Evolutionary conservation across 1,284 basidiomycete genomes (phyloP), one percentile per base, ranked within the genome.

Genomic region (Ceratobasidium sp.): DNA sequence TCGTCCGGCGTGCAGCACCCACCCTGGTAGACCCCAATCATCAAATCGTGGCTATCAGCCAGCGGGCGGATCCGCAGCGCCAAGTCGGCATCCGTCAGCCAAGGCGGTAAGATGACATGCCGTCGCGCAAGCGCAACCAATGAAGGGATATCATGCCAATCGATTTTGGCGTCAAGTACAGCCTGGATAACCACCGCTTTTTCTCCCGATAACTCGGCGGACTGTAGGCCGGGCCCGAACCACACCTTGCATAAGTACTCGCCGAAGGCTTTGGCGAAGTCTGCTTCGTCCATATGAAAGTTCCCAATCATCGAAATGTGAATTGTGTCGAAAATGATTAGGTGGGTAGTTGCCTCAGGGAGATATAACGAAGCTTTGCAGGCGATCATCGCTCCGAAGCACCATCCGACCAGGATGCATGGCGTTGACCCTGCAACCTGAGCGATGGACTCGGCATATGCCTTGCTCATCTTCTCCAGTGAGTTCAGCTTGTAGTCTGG

Each of bases 381-480:
- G 20, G 42, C 64, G 7, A 66, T n/a, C 42, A 66, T 46, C 26
- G 42, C 64, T 44, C 40, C 64, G 23, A 23, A 49, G 46, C 42
- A 46, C 64, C 64, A 66, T 20, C 64, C 64, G 18, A 66, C 20
- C 12, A 66, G 64, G 64, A 66, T 46, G 39, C 64, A 49, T 49
- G 40, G 10, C 23, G 40, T 66, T 2, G 42, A 49, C 33, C 64
- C 64, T 10, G 64, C 64, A 23, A 49, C n/a, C 10, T 44, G 40
- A 5, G 64, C 18, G 23, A 66, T 66, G 3, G 64, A 49, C 28
- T 46, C 26, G 40, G 64, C 46, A 49, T 66, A 66, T 20, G 64
- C 42, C n/a, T 66, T 49, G 20, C 15, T 23, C 64, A 49, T 49
- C 46, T 66, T 66, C 40, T 49, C 64, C 33, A 66, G 42, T 42